Conservation (phyloP, 495 filamentous ascomycete species). For the Hyaloscypha finlandica region DNA sequence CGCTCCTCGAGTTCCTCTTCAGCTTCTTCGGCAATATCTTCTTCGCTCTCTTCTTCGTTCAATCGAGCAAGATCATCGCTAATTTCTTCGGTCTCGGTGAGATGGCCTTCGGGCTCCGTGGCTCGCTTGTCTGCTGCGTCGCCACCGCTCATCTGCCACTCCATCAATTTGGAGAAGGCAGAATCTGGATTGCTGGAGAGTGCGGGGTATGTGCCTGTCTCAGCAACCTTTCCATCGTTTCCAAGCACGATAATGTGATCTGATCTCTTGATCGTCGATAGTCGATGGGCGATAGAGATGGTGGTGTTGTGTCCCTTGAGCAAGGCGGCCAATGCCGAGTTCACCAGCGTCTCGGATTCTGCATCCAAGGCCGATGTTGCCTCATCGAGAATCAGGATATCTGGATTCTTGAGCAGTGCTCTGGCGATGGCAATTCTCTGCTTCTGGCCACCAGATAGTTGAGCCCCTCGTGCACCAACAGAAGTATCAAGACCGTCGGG, state of each 20-base stretch:
- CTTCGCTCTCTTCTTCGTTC: slow-evolving; percentile 16
- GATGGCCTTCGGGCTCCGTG: slow-evolving; percentile 27
- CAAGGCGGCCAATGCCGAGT: slow-evolving; percentile 78
- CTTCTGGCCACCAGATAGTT: slow-evolving; percentile 95
- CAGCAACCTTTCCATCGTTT: slow-evolving; percentile 82
- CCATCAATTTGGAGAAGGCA: slow-evolving; percentile 93
- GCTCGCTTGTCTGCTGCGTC: slow-evolving; percentile 45
- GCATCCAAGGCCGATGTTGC: slow-evolving; percentile 92
- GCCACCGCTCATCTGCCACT: slow-evolving; percentile 95
- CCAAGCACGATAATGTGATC: slow-evolving; percentile 90
- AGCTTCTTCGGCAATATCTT: background rate
- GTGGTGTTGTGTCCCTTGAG: slow-evolving; percentile 88
- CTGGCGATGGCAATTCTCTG: slow-evolving; percentile 97
- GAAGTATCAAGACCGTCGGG: slow-evolving; percentile 93
- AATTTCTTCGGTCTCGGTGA: slow-evolving; percentile 30
- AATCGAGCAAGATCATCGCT: slow-evolving; percentile 21
- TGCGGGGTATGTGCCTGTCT: slow-evolving; percentile 80
- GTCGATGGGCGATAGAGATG: slow-evolving; percentile 92
- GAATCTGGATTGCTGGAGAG: slow-evolving; percentile 71
- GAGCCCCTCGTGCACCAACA: slow-evolving; percentile 89
- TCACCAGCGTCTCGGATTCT: slow-evolving; percentile 96
- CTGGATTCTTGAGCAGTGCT: slow-evolving; percentile 91
- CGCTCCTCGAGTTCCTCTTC: background rate
- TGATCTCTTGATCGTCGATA: slow-evolving; percentile 93
- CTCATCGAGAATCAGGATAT: slow-evolving; percentile 96